phyloP scores from a whole-genome alignment of 2,329 filamentous ascomycete genomes.

The Fusarium nygamai region DNA sequence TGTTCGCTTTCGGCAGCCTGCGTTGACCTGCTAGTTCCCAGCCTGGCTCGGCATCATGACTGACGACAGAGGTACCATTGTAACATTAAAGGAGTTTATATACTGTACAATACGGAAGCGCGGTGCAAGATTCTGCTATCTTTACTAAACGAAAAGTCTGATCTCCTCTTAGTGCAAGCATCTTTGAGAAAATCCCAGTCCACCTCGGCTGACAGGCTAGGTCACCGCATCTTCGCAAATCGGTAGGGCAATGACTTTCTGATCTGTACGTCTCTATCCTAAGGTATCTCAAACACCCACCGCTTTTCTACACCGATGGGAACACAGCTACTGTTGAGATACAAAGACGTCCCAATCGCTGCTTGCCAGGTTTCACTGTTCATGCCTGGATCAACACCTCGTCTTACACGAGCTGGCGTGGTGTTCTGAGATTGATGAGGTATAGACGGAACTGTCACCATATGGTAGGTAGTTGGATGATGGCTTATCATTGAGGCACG shows the following conservation, averaged over 20 bases:
- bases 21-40: not conserved
- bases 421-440: not conserved
- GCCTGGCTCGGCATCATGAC: not conserved
- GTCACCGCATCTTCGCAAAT: not conserved
- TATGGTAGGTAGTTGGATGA: no score
- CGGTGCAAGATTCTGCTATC: rapidly evolving
- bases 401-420: not conserved
- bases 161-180: not conserved
- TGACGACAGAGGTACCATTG: not conserved
- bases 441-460: not conserved
- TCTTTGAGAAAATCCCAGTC: not conserved
- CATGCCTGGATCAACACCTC: not conserved
- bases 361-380: not conserved
- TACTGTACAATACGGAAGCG: constrained; percentile 19
- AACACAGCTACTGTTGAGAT: not conserved
- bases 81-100: constrained; percentile 12
- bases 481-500: not conserved
- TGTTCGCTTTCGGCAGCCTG: not conserved
- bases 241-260: not conserved
- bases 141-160: not conserved
- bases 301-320: not conserved
- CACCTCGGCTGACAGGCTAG: not conserved
- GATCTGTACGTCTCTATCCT: not conserved
- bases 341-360: not conserved
- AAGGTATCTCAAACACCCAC: not conserved